phyloP scores from a whole-genome alignment of 306 rosid species.

The Inga laurina region DNA sequence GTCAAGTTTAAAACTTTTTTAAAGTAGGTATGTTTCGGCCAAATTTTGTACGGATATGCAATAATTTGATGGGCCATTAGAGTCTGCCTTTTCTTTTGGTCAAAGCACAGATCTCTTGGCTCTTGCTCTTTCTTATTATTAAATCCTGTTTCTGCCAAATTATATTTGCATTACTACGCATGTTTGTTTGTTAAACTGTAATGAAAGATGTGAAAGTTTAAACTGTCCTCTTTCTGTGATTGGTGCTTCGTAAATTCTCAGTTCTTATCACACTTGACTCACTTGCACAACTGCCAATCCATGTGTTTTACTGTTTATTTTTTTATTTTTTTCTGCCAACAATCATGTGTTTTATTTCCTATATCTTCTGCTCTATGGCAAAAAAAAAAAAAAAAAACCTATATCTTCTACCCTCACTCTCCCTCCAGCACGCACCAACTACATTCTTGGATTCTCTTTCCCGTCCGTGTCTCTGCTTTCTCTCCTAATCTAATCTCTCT shows the following conservation, averaged over 20 bases:
- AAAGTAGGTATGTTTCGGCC: neutral
- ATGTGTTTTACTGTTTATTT: neutral
- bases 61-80: neutral
- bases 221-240: neutral
- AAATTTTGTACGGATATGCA: neutral
- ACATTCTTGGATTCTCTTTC: conserved; percentile 38
- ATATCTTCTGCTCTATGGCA: neutral
- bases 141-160: neutral
- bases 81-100: neutral
- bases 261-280: neutral
- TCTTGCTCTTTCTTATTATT: neutral
- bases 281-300: neutral
- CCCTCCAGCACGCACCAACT: neutral
- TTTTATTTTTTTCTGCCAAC: neutral
- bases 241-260: neutral
- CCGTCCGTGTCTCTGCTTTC: neutral
- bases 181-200: neutral
- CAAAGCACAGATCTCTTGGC: neutral
- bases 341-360: neutral
- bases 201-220: neutral
- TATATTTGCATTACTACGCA: neutral
- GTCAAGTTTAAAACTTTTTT: neutral
- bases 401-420: neutral
- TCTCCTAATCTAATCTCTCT: neutral
- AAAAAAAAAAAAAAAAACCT: neutral